Conservation (phyloP, 805 yeast genomes). For the Vanderwaltozyma tropicalis region DNA sequence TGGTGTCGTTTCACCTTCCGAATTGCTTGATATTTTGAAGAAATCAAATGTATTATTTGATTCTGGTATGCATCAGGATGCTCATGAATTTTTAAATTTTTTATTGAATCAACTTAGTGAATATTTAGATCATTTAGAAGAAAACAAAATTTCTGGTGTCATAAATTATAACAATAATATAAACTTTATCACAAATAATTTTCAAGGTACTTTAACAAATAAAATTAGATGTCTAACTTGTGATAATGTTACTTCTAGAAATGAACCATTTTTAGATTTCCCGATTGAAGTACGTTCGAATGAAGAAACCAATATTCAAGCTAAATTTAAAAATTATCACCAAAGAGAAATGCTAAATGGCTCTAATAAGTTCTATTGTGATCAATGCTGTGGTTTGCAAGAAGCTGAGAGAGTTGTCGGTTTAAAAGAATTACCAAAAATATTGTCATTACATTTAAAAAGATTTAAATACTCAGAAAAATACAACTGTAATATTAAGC, state of each 20-base stretch:
- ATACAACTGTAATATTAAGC: conserved; percentile 68
- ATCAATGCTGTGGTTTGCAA: conserved; percentile 78
- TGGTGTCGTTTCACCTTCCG: conserved; percentile 79
- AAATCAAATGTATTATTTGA: conserved; percentile 77
- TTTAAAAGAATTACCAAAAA: conserved; percentile 63
- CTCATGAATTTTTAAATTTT: conserved; percentile 91
- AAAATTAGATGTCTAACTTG: conserved; percentile 87
- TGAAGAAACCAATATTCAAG: conserved; percentile 60
- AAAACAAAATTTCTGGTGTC: conserved; percentile 6
- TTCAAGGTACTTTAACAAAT: conserved; percentile 77
- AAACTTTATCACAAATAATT: conserved; percentile 56
- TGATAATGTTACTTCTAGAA: conserved; percentile 69
- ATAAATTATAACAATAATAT: conserved; percentile 3
- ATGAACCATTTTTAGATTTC: conserved; percentile 79
- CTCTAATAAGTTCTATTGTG: conserved; percentile 87
- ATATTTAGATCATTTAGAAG: conserved; percentile 17
- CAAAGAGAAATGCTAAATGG: conserved; percentile 79
- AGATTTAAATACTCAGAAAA: conserved; percentile 86
- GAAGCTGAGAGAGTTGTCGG: conserved; percentile 90
- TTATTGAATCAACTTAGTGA: conserved; percentile 66
- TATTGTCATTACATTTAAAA: conserved; percentile 76
- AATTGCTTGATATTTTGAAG: conserved; percentile 65
- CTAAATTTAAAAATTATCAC: conserved; percentile 38
- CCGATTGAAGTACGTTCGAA: conserved; percentile 74
- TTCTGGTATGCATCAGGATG: conserved; percentile 94